Evolutionary conservation across 1,284 basidiomycete genomes (phyloP).

Genomic region (Prillingera fragicola): DNA sequence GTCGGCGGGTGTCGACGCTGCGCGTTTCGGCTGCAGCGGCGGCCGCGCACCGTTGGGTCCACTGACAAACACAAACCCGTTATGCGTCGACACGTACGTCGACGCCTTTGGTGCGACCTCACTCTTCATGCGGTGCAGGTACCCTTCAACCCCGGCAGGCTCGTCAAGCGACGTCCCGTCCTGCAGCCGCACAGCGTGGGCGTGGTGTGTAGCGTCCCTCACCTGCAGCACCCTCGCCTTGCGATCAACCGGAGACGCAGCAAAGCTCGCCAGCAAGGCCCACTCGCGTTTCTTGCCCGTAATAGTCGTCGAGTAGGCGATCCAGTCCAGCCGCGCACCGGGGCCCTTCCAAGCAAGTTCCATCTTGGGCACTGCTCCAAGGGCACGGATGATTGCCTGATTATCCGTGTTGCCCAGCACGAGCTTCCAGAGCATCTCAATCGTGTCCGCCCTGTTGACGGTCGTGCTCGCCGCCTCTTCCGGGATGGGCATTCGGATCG

Average conservation of each 20-base stretch:
- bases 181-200: slow-evolving; percentile 27
- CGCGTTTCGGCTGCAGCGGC: slow-evolving; percentile 28
- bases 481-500: slow-evolving; percentile 33
- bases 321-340: slow-evolving; percentile 43
- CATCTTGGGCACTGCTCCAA: slow-evolving; percentile 19
- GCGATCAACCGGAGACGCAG: neutral
- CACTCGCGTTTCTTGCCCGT: slow-evolving; percentile 34
- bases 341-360: slow-evolving; percentile 40
- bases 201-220: slow-evolving; percentile 37
- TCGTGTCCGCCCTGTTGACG: slow-evolving; percentile 22
- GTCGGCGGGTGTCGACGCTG: slow-evolving; percentile 28
- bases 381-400: slow-evolving; percentile 23
- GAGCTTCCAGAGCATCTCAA: slow-evolving; percentile 31
- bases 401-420: slow-evolving; percentile 26
- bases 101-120: slow-evolving; percentile 18
- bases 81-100: slow-evolving; percentile 36
- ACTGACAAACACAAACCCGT: slow-evolving; percentile 38
- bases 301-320: slow-evolving; percentile 34
- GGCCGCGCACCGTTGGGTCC: slow-evolving; percentile 25
- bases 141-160: slow-evolving; percentile 43
- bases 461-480: slow-evolving; percentile 22
- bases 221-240: slow-evolving; percentile 30
- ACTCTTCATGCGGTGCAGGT: slow-evolving; percentile 30
- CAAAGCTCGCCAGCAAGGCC: slow-evolving; percentile 40
- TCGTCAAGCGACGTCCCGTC: slow-evolving; percentile 39